phyloP scores from a whole-genome alignment of 2,329 filamentous ascomycete genomes.

The Stemphylium beticola region DNA sequence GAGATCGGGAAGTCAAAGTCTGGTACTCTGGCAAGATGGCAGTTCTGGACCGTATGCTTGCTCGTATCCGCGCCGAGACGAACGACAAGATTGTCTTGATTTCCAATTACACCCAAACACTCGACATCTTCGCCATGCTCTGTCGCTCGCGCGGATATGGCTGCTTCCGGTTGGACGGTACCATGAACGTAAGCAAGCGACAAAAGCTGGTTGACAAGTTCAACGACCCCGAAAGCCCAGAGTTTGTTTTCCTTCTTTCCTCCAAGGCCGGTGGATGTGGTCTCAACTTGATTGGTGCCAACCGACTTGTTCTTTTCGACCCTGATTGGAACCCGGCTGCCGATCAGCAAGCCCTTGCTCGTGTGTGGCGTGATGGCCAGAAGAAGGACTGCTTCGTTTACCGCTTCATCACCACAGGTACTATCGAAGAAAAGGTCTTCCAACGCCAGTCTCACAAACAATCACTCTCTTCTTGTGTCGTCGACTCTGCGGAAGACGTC shows the following conservation, averaged over 20 bases:
- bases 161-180: constrained; percentile 87
- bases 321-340: constrained; percentile 96
- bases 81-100: constrained; percentile 99
- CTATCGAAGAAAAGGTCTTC: constrained; percentile 99
- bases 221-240: constrained; percentile 86
- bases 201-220: constrained; percentile 98
- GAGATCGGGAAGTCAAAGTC: constrained; percentile 89
- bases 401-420: constrained; percentile 97
- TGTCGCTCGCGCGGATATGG: constrained; percentile 87
- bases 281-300: constrained; percentile 92
- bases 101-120: constrained; percentile 95
- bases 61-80: constrained; percentile 91
- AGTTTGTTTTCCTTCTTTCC: constrained; percentile 95
- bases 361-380: constrained; percentile 98
- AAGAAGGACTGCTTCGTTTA: constrained; percentile 99
- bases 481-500: constrained; percentile 95
- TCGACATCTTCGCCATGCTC: constrained; percentile 91
- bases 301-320: constrained; percentile 93
- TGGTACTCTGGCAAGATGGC: constrained; percentile 99
- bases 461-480: constrained; percentile 92
- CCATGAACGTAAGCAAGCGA: constrained; percentile 96
- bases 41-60: constrained; percentile 97
- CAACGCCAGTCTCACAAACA: constrained; percentile 98
- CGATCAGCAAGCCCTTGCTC: constrained; percentile 93
- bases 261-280: constrained; percentile 97